Conservation (phyloP, 768 basidiomycete genomes). For the Suillus plorans region DNA sequence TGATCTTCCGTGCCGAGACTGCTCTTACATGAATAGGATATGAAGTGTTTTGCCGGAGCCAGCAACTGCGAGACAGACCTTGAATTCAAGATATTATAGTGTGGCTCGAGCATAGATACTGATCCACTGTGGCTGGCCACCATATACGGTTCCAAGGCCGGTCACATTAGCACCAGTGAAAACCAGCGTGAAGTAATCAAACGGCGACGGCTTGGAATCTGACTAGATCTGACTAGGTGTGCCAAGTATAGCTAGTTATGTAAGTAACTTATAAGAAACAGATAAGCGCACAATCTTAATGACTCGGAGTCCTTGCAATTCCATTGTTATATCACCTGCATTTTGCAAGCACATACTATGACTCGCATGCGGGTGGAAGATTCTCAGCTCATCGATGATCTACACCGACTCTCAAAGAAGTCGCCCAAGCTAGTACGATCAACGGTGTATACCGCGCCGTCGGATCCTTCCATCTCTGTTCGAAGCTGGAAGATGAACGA, state of each 20-base stretch:
- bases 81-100: constrained; percentile 20
- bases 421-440: constrained; percentile 62
- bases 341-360: constrained; percentile 19
- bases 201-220: constrained; percentile 78
- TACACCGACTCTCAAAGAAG: constrained; percentile 51
- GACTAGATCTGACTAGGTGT: constrained; percentile 52
- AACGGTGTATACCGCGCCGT: neutral
- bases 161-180: constrained; percentile 63
- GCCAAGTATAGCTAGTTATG: constrained; percentile 58
- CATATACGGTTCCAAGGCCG: constrained; percentile 53
- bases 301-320: no score
- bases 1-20: neutral
- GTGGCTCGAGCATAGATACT: neutral
- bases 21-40: constrained; percentile 57
- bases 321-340: neutral
- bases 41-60: constrained; percentile 64
- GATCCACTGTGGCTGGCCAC: constrained; percentile 42
- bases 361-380: constrained; percentile 39
- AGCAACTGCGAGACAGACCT: constrained; percentile 66
- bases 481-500: neutral
- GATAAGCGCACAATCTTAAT: no score
- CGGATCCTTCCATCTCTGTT: neutral
- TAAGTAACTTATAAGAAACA: constrained; percentile 38
- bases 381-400: constrained; percentile 57
- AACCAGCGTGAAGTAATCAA: constrained; percentile 76